Percentiles rank a stretch among this genome's conserved stretches.
Evolutionary conservation across 306 rosid genomes (phyloP).

Genomic region (Gastrolobium bilobum): DNA sequence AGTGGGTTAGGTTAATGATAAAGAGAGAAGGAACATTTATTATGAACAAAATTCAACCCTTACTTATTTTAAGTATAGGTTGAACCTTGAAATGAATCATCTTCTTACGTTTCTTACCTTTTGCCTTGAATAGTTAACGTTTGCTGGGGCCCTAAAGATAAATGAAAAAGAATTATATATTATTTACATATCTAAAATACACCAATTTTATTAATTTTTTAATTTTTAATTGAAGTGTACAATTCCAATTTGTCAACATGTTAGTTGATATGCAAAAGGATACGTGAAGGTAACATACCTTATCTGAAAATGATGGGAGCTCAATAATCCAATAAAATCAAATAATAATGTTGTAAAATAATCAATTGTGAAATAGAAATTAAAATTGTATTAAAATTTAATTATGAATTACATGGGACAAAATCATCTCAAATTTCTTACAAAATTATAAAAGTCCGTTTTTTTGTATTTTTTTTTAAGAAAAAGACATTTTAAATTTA

Average conservation of each 20-base stretch:
- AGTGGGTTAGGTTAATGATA: not conserved
- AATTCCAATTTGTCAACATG: not conserved
- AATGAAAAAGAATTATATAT: not conserved
- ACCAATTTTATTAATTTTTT: not conserved
- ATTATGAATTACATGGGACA: not conserved
- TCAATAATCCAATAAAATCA: not conserved
- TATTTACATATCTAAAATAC: not conserved
- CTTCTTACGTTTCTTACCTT: not conserved
- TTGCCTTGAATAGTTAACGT: not conserved
- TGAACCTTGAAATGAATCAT: not conserved
- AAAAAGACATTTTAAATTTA: too few species aligned
- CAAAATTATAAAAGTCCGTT: not conserved
- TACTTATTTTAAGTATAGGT: not conserved
- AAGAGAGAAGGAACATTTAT: not conserved
- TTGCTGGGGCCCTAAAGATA: slow-evolving; percentile 4
- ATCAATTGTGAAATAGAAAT: slow-evolving; percentile 14
- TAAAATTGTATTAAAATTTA: not conserved
- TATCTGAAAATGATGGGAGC: slow-evolving; percentile 15
- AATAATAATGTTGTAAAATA: not conserved
- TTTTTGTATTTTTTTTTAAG: too few species aligned
- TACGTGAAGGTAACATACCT: not conserved
- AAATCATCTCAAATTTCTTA: not conserved
- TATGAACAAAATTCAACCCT: not conserved
- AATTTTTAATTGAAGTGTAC: not conserved
- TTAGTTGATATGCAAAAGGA: not conserved